These are phyloP conservation scores for Neolentinus lepideus DNA, from an alignment of 1,284 basidiomycete genomes.

Conservation along the genomic window DNA sequence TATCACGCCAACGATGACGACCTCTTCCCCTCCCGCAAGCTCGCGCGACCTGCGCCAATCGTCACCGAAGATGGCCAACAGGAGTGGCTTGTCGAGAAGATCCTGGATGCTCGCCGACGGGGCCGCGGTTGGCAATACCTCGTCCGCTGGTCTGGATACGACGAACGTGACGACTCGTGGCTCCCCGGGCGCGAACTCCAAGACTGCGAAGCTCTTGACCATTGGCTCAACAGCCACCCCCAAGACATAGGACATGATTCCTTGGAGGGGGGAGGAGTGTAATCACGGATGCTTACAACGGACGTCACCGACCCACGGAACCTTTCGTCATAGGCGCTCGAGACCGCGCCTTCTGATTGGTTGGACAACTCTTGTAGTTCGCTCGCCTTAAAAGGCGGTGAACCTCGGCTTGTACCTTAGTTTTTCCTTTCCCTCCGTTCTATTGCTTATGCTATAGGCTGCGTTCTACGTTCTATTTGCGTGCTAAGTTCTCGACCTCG, in stretches of 20 bases:
- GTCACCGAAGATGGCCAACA: constrained; percentile 8
- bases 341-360: not conserved
- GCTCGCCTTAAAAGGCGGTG: not conserved
- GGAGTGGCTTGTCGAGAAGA: constrained; percentile 10
- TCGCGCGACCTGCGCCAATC: constrained; percentile 7
- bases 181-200: constrained; percentile 1
- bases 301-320: not conserved
- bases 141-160: constrained; percentile 3
- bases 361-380: not conserved
- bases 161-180: constrained; percentile 4
- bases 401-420: not conserved
- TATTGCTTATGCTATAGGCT: not conserved
- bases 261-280: too few species aligned
- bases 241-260: not conserved
- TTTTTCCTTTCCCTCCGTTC: not conserved
- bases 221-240: not conserved
- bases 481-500: not conserved
- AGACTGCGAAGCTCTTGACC: constrained; percentile 5
- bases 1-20: not conserved
- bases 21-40: constrained; percentile 8
- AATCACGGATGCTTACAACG: not conserved
- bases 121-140: too few species aligned
- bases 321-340: not conserved
- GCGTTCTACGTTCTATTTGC: not conserved
- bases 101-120: constrained; percentile 6